Conservation (phyloP, 805 yeast species). For the Hanseniaspora nectarophila region DNA sequence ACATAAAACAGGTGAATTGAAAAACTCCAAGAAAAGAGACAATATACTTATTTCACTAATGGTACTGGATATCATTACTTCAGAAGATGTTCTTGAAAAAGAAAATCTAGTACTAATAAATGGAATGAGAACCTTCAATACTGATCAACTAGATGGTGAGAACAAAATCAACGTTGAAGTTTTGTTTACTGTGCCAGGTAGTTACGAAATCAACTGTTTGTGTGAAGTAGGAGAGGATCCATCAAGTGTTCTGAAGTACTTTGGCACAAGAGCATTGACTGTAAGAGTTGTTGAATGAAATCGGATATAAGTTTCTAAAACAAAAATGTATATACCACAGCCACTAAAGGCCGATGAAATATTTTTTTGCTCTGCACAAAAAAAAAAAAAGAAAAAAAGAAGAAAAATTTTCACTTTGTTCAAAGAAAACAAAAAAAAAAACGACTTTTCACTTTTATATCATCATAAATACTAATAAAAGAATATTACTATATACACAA, state of each 20-base stretch:
- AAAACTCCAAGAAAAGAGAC: neutral
- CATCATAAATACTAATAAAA: too few species aligned
- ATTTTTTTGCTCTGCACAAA: too few species aligned
- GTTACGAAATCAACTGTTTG: conserved; percentile 13
- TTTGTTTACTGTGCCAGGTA: conserved; percentile 5
- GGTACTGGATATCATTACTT: conserved; percentile 13
- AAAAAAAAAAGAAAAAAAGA: too few species aligned
- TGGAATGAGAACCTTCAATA: conserved; percentile 13
- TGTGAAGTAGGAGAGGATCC: conserved; percentile 13
- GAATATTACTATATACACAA: too few species aligned
- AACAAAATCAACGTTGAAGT: neutral
- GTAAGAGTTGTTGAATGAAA: neutral
- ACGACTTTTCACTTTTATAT: neutral
- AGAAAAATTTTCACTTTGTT: too few species aligned
- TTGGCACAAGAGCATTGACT: conserved; percentile 7
- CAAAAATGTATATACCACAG: too few species aligned
- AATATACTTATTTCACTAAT: conserved; percentile 10
- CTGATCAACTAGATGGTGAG: neutral
- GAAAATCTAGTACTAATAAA: conserved; percentile 8
- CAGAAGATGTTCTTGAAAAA: conserved; percentile 7
- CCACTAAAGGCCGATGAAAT: too few species aligned
- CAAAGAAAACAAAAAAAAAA: too few species aligned
- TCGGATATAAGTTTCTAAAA: conserved; percentile 1
- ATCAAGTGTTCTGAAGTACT: conserved; percentile 7
- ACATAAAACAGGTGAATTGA: neutral